Base-by-base conservation (phyloP, 2,329 filamentous ascomycete genomes). In the Pseudofabraea citricarpa region DNA sequence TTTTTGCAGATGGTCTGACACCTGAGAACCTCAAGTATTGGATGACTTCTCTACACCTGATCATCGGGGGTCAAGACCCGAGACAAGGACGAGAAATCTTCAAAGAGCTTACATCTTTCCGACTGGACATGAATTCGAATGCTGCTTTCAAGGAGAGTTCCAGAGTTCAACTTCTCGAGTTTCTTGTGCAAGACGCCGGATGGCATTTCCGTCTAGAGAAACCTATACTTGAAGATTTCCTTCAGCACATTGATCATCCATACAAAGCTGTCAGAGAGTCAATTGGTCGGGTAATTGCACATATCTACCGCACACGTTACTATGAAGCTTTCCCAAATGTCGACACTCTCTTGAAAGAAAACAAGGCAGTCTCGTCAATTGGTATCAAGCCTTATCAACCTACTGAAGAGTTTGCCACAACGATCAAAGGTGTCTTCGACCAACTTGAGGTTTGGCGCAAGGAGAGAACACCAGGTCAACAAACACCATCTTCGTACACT, bases 91-190 rank as follows among this genome's bases (percentile, higher is more conserved):
- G 86, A 72, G 91, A 95, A 52, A 75, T 98, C 50, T 79, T 95
- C 26, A 85, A 93, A 51, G 85, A 81, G 64, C 73, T 98, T 16
- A 79, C 85, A 36, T 80, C 83, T 42, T 97, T 97, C 77, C 79
- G 89, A 22, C 74, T 98, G 8, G 93, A 98, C 61, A 91, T 97
- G 84, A 74, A 80, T 5, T 96, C 91, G 0, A 96, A 97, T 60
- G 93, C 94, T 4, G 93, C 93, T 0, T 98, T 98, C 75, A 98
- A 98, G 64, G 94, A 98, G 63, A 95, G 91, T 43, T 94, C 91
- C 21, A 96, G 97, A 69, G 88, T 98, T 13, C 85, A 93, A 52
- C 71, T 98, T 22, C 73, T 98, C 15, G 89, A 96, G 54, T 89
- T 95, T 53, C 79, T 87, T 49, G 86, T 98, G 46, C 82, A 83